Percentiles rank a stretch among this genome's conserved stretches.
Evolutionary conservation across 179 eudicot species (phyloP).

Genomic region (Corrigiola litoralis): DNA sequence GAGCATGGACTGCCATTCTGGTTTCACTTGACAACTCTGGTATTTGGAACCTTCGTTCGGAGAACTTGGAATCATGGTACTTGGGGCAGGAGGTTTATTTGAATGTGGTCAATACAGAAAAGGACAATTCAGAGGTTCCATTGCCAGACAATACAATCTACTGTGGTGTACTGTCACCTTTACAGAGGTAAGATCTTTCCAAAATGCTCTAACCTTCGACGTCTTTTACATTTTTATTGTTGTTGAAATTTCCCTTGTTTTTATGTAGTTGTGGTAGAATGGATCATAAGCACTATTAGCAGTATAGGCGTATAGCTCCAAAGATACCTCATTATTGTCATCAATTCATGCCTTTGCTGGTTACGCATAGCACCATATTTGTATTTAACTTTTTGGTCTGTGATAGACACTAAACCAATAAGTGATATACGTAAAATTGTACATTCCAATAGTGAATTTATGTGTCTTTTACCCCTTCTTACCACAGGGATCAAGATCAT

Average conservation of each 20-base stretch:
- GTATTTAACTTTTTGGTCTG: background rate
- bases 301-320: too few species aligned
- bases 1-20: conserved; percentile 93
- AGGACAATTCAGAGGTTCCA: conserved; percentile 48
- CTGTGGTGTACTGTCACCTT: conserved; percentile 64
- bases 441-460: background rate
- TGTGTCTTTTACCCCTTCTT: background rate
- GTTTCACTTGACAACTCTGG: conserved; percentile 89
- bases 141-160: conserved; percentile 77
- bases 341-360: too few species aligned
- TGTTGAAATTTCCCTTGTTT: background rate
- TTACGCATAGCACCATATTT: background rate
- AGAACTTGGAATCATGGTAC: conserved; percentile 87
- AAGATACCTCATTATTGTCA: too few species aligned
- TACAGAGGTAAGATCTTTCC: conserved; percentile 60
- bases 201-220: background rate
- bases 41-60: conserved; percentile 86
- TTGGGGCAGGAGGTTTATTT: conserved; percentile 87
- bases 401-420: background rate
- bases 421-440: too few species aligned
- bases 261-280: background rate
- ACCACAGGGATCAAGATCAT: conserved; percentile 68
- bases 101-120: conserved; percentile 72
- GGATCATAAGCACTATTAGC: too few species aligned
- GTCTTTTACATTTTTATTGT: too few species aligned